A percentile compares a stretch with the other conserved stretches of the same genome.
Conservation (phyloP, 176 grass and related monocot species). For the Rhipidocladum racemiflorum region DNA sequence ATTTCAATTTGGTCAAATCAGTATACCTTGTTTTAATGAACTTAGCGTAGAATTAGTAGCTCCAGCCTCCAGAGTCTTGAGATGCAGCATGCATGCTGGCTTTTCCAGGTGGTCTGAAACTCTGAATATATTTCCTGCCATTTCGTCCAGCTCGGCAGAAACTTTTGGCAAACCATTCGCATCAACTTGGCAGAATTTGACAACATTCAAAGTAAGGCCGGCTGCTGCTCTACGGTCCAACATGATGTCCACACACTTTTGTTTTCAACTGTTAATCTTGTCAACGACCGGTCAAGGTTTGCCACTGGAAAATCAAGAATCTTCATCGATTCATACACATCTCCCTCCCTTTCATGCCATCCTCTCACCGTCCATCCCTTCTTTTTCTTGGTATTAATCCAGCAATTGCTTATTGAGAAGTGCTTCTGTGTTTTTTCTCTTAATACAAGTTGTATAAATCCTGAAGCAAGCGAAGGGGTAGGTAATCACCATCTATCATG, state of each 20-base stretch:
- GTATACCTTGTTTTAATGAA: not conserved
- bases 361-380: not conserved
- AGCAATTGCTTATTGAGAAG: too few relatives aligned
- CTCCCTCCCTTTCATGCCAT: not conserved
- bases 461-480: too few relatives aligned
- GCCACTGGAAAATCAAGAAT: not conserved
- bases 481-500: too few relatives aligned
- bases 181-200: not conserved
- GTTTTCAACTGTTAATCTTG: not conserved
- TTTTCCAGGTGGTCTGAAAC: constrained; percentile 5
- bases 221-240: not conserved
- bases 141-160: not conserved
- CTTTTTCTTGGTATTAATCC: not conserved
- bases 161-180: not conserved
- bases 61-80: not conserved
- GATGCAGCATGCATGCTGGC: not conserved
- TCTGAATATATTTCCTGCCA: not conserved
- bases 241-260: not conserved
- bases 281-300: constrained; percentile 2
- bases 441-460: too few relatives aligned
- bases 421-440: too few relatives aligned
- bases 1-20: not conserved
- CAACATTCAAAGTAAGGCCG: not conserved
- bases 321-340: not conserved
- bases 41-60: too few relatives aligned